A percentile compares a stretch with the other conserved stretches of the same genome.
These are phyloP conservation scores for Alternaria alternata DNA, from an alignment of 2,329 filamentous ascomycete genomes.

Conservation along the genomic window DNA sequence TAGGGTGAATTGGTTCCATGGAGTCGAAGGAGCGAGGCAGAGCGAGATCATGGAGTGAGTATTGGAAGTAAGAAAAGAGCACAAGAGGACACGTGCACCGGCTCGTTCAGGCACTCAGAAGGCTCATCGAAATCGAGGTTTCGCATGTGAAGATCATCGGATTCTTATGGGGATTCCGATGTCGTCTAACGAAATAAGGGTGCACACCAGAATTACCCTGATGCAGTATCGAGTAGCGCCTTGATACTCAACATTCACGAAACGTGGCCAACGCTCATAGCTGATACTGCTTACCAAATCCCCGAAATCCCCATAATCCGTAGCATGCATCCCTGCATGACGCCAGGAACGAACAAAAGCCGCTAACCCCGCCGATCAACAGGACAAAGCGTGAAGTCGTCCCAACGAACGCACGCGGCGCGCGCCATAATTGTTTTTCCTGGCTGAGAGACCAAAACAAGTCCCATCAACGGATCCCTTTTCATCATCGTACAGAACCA, in stretches of 20 bases:
- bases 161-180: not conserved
- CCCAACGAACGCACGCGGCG: constrained; percentile 1
- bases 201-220: not conserved
- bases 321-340: not conserved
- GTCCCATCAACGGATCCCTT: not conserved
- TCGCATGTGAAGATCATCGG: not conserved
- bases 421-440: constrained; percentile 4
- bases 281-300: constrained; percentile 3
- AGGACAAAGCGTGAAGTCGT: not conserved
- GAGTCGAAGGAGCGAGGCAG: not conserved
- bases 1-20: not conserved
- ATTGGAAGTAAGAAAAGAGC: not conserved
- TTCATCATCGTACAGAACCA: not conserved
- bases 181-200: not conserved
- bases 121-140: not conserved
- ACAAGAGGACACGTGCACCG: not conserved
- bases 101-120: not conserved
- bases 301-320: not conserved
- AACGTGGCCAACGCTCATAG: not conserved
- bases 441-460: constrained; percentile 3
- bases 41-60: not conserved
- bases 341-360: not conserved
- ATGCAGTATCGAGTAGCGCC: not conserved
- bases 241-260: not conserved
- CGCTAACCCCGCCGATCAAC: not conserved